Percentiles rank a stretch among this genome's conserved stretches.
Evolutionary conservation across 352 stramenopile species (phyloP).

Genomic region (Pelagophyceae sp.): DNA sequence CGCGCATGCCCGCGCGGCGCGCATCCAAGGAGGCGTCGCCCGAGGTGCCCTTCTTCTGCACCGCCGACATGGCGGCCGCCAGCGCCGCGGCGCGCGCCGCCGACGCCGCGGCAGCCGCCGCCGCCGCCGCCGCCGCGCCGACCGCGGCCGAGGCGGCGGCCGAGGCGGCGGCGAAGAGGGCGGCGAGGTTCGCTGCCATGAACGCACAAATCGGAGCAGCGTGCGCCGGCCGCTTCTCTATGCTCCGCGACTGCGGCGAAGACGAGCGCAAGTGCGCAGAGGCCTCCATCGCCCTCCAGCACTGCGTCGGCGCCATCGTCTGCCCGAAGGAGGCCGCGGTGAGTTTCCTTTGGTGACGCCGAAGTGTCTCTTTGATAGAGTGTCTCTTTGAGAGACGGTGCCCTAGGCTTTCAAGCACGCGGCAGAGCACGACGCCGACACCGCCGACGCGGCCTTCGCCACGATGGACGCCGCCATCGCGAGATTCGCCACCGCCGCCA

Average conservation of each 20-base stretch:
- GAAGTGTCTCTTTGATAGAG: too few species aligned
- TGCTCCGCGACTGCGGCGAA: background rate
- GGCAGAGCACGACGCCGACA: background rate
- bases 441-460: background rate
- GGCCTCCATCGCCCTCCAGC: conserved; percentile 16
- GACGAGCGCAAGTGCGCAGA: background rate
- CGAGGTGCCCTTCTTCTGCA: background rate
- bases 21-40: background rate
- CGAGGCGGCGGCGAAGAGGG: background rate
- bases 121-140: background rate
- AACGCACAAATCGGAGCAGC: background rate
- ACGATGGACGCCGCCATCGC: conserved; percentile 3
- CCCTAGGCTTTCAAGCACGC: background rate
- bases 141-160: background rate
- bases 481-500: background rate
- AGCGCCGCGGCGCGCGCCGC: background rate
- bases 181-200: background rate
- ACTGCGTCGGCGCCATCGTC: conserved; percentile 17
- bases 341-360: too few species aligned
- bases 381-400: too few species aligned
- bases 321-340: background rate
- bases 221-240: background rate
- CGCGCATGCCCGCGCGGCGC: background rate
- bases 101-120: background rate
- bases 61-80: background rate